Evolutionary conservation across 2,329 filamentous ascomycete species (phyloP).

Genomic region (Cladorrhinum sp.): DNA sequence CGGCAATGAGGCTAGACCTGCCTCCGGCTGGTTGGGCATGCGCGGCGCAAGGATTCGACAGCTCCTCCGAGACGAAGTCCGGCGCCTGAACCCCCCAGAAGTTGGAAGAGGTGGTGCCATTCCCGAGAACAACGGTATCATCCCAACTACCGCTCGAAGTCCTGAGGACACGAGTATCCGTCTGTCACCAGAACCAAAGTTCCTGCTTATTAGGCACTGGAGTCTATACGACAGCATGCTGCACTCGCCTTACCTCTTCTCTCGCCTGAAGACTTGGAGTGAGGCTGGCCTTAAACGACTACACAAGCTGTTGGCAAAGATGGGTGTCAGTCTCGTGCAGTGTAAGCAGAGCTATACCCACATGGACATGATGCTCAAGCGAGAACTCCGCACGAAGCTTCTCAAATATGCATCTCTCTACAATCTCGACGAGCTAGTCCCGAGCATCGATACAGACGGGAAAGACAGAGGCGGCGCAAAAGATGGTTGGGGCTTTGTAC

Average conservation of each 20-base stretch:
- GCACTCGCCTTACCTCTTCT: conserved; percentile 91
- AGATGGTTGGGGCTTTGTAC: conserved; percentile 94
- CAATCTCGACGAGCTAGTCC: conserved; percentile 89
- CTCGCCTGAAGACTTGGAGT: conserved; percentile 89
- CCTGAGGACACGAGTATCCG: conserved; percentile 91
- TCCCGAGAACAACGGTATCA: conserved; percentile 72
- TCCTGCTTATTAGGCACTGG: conserved; percentile 92
- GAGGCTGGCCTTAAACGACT: conserved; percentile 83
- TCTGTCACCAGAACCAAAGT: conserved; percentile 88
- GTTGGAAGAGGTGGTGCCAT: conserved; percentile 57
- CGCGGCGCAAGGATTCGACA: conserved; percentile 81
- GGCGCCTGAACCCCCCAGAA: conserved; percentile 82
- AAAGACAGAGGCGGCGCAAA: conserved; percentile 69
- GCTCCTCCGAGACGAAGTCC: conserved; percentile 86
- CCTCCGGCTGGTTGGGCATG: conserved; percentile 74
- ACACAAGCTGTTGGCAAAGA: conserved; percentile 93
- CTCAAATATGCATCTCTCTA: conserved; percentile 91
- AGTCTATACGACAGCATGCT: conserved; percentile 98
- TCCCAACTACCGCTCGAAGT: conserved; percentile 82
- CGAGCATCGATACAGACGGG: conserved; percentile 68
- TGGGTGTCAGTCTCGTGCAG: conserved; percentile 92
- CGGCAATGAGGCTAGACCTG: conserved; percentile 53
- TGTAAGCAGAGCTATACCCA: conserved; percentile 95
- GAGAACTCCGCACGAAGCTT: conserved; percentile 77
- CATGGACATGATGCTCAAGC: conserved; percentile 97